Evolutionary conservation across 2,329 filamentous ascomycete genomes (phyloP), one percentile per base, ranked within the genome.

Genomic region (Epichloe aotearoae): DNA sequence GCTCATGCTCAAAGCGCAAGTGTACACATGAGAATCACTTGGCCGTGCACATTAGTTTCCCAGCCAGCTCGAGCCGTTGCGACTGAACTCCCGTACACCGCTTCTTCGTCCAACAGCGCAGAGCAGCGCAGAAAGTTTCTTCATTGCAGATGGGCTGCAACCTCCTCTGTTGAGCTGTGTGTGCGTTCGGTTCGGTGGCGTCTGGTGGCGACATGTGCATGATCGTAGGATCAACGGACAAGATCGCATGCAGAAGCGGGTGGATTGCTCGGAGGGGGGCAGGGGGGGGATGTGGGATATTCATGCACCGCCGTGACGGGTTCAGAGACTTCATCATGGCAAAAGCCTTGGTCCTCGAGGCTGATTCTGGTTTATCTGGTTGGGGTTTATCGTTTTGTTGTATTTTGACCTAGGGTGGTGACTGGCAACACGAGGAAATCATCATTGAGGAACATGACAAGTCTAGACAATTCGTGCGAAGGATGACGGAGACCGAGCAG

Each of bases 61-160:
- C 41, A 15, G 11, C 20, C 23, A 7, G 15, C 36, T 37, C 36
- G 12, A 14, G 23, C 20, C 5, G 14, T 11, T 30, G 10, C n/a
- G 42, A 23, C n/a, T 26, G 48, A 44, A n/a, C 33, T 30, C 34
- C 36, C 34, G 42, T 45, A 45, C 42, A 50, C 48, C 48, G 42
- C 48, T 46, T 46, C 33, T 50, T 45, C n/a, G 41, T 4, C 17
- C 15, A 17, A 26, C 12, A n/a, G 8, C 1, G 26, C 26, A 30
- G 26, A 8, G 26, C 26, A 8, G 26, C 26, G 7, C 26, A 8
- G 7, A 19, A 19, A 19, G 7, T 30, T 30, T 14, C 20, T 19
- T 15, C 17, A 7, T 19, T 36, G 41, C 40, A 39, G 30, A 30
- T 6, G 19, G 7, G 17, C 33, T 50, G 40, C 41, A 38, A 15